These are phyloP conservation scores for Neopestalotiopsis sp. DNA, from an alignment of 2,329 filamentous ascomycete species.

Conservation along the genomic window DNA sequence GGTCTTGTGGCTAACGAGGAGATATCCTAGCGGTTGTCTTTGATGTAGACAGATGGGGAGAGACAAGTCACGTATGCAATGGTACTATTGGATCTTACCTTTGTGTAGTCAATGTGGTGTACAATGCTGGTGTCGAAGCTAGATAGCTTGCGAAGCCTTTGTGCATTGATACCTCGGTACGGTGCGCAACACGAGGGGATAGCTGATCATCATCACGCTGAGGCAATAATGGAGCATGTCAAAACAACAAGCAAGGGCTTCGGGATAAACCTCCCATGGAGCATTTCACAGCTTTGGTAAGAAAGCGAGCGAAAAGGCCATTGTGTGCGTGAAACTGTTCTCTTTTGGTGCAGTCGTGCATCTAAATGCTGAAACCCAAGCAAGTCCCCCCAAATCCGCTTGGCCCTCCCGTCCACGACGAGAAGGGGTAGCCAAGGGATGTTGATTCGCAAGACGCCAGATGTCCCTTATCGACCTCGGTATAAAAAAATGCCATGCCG, in stretches of 20 bases:
- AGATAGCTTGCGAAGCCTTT: neutral
- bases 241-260: constrained; percentile 50
- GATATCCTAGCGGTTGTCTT: constrained; percentile 77
- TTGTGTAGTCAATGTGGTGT: neutral
- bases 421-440: neutral
- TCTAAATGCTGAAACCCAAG: constrained; percentile 36
- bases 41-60: neutral
- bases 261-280: constrained; percentile 79
- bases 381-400: constrained; percentile 5
- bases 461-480: constrained; percentile 14
- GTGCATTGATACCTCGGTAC: neutral
- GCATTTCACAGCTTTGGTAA: constrained; percentile 65
- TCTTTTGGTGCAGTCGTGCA: constrained; percentile 40
- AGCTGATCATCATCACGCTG: neutral
- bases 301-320: constrained; percentile 72
- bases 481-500: constrained; percentile 16
- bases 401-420: neutral
- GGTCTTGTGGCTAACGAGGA: constrained; percentile 75
- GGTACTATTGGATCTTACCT: neutral
- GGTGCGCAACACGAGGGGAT: neutral
- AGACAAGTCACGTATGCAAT: neutral
- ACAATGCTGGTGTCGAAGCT: neutral
- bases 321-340: constrained; percentile 61
- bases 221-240: neutral
- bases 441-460: constrained; percentile 17